Evolutionary conservation across 768 basidiomycete genomes (phyloP).

Genomic region (Lyophyllum decastes): DNA sequence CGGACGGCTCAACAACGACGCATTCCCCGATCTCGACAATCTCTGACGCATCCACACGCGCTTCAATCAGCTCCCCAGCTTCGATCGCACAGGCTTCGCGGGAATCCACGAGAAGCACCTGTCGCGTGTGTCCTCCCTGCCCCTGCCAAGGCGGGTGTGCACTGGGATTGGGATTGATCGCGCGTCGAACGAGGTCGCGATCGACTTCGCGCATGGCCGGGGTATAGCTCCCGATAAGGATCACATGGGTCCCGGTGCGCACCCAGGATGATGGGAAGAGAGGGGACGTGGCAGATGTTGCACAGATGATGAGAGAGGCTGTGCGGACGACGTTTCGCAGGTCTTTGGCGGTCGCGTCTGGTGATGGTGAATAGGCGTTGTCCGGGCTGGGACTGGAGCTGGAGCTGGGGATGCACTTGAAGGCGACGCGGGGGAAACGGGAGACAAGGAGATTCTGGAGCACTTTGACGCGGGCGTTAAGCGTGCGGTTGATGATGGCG

Average conservation of each 20-base stretch:
- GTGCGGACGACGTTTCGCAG: constrained; percentile 33
- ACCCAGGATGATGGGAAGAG: constrained; percentile 74
- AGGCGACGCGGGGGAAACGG: constrained; percentile 25
- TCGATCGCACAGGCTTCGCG: constrained; percentile 67
- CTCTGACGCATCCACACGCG: constrained; percentile 36
- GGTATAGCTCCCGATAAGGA: constrained; percentile 82
- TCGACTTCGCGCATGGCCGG: constrained; percentile 82
- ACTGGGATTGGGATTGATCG: constrained; percentile 31
- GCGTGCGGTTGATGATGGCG: constrained; percentile 64
- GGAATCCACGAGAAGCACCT: constrained; percentile 72
- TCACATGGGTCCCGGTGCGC: constrained; percentile 61
- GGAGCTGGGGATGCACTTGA: constrained; percentile 19
- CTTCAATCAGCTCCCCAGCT: constrained; percentile 80
- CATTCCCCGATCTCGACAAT: constrained; percentile 75
- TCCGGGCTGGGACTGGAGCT: constrained; percentile 6
- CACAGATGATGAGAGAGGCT: constrained; percentile 70
- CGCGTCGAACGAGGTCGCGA: constrained; percentile 52
- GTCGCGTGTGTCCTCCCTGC: constrained; percentile 3
- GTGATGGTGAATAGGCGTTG: neutral
- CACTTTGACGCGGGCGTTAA: constrained; percentile 44
- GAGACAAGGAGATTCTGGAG: constrained; percentile 32
- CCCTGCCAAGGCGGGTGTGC: neutral
- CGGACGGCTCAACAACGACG: constrained; percentile 26
- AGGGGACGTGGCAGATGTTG: constrained; percentile 70
- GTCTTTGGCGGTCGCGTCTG: neutral